phyloP scores from a whole-genome alignment of 495 filamentous ascomycete species.

The Penicillium chermesinum region DNA sequence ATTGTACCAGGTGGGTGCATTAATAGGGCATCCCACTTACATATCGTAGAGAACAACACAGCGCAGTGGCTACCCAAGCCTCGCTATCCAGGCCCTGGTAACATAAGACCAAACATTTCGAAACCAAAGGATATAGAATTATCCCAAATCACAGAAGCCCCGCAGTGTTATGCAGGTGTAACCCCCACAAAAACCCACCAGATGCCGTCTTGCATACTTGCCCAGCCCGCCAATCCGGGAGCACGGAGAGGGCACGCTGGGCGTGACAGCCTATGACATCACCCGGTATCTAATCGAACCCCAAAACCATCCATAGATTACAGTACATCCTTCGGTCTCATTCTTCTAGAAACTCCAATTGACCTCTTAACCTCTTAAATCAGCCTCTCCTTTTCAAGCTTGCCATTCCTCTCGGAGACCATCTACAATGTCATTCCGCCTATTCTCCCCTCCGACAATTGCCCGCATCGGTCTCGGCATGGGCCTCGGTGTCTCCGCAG shows the following conservation, averaged over 20 bases:
- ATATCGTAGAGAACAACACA: too few relatives aligned
- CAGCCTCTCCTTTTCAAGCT: neutral
- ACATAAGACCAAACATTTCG: too few relatives aligned
- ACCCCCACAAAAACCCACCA: neutral
- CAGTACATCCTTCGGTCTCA: neutral
- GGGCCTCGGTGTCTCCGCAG: slow-evolving; percentile 30
- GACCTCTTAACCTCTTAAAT: neutral
- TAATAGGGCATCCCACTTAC: too few relatives aligned
- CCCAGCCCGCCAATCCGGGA: slow-evolving; percentile 2
- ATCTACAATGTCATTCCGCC: slow-evolving; percentile 21
- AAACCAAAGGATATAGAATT: neutral
- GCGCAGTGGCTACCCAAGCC: too few relatives aligned
- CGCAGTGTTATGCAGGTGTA: neutral
- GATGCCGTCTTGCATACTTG: too few relatives aligned
- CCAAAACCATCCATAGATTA: neutral
- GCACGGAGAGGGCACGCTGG: neutral
- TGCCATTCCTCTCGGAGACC: neutral
- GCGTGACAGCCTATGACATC: slow-evolving; percentile 10
- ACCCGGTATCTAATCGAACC: slow-evolving; percentile 5
- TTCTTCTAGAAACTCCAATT: neutral
- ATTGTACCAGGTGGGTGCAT: too few relatives aligned
- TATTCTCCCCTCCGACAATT: slow-evolving; percentile 33
- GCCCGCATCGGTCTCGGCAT: slow-evolving; percentile 40
- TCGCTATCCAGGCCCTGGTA: too few relatives aligned
- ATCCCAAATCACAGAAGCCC: too few relatives aligned